A percentile compares a stretch with the other conserved stretches of the same genome.
These are phyloP conservation scores for Ophiocordyceps camponoti-floridani DNA, from an alignment of 2,329 filamentous ascomycete species.

Conservation along the genomic window DNA sequence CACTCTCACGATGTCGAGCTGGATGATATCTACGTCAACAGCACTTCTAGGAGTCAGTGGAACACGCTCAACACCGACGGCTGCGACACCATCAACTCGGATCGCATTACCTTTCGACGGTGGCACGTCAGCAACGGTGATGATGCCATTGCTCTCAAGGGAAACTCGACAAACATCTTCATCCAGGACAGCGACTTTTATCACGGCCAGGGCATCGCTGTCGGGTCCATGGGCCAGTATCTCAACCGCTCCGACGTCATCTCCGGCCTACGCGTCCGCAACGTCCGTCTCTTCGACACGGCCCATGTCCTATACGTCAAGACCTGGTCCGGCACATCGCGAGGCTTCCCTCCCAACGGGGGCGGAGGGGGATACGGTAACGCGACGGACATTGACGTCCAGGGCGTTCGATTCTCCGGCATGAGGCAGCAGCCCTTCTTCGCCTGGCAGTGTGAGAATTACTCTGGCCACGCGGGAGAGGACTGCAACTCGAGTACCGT, in stretches of 20 bases:
- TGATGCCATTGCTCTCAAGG: slow-evolving; percentile 34
- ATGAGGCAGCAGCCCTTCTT: slow-evolving; percentile 13
- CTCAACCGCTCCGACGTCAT: slow-evolving; percentile 27
- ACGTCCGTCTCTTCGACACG: slow-evolving; percentile 27
- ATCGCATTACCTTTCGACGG: slow-evolving; percentile 29
- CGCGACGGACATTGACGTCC: slow-evolving; percentile 14
- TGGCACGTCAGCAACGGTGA: slow-evolving; percentile 34
- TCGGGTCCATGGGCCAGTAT: slow-evolving; percentile 40
- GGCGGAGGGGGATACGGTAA: slow-evolving; percentile 38
- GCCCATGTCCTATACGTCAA: slow-evolving; percentile 34
- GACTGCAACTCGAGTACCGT: slow-evolving; percentile 16
- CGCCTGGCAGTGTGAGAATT: slow-evolving; percentile 17
- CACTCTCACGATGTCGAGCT: slow-evolving; percentile 26
- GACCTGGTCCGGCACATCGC: slow-evolving; percentile 35
- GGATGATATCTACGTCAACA: slow-evolving; percentile 35
- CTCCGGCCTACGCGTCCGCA: slow-evolving; percentile 26
- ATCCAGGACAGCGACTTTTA: slow-evolving; percentile 30
- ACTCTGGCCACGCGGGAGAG: slow-evolving; percentile 14
- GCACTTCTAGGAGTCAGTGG: slow-evolving; percentile 16
- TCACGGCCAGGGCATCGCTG: slow-evolving; percentile 31
- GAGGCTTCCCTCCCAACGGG: slow-evolving; percentile 36
- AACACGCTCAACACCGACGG: slow-evolving; percentile 22
- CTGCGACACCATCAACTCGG: slow-evolving; percentile 32
- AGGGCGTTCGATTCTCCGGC: slow-evolving; percentile 11
- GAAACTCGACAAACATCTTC: slow-evolving; percentile 34